Evolutionary conservation across 306 rosid species (phyloP).

Genomic region (Cicer yamashitae): DNA sequence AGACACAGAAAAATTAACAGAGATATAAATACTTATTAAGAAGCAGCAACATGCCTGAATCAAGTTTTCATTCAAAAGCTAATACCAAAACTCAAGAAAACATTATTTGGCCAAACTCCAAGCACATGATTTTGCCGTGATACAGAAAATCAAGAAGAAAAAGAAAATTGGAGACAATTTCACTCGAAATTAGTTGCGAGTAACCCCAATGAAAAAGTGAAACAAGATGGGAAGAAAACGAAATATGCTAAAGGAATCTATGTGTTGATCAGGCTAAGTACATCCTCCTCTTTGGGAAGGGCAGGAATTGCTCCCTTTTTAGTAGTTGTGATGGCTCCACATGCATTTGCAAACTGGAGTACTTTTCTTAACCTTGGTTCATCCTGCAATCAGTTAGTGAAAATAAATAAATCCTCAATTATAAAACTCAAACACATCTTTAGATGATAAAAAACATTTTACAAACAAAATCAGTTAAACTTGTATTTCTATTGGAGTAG

Average conservation of each 20-base stretch:
- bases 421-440: not conserved
- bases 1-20: not conserved
- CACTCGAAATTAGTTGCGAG: slow-evolving; percentile 47
- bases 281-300: slow-evolving; percentile 77
- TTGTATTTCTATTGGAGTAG: not conserved
- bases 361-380: slow-evolving; percentile 67
- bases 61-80: slow-evolving; percentile 36
- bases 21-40: not conserved
- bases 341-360: slow-evolving; percentile 75
- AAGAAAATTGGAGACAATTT: slow-evolving; percentile 37
- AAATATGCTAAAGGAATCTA: slow-evolving; percentile 28
- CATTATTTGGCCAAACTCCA: slow-evolving; percentile 46
- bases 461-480: not conserved
- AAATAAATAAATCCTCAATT: slow-evolving; percentile 5
- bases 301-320: slow-evolving; percentile 93
- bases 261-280: slow-evolving; percentile 52
- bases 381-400: slow-evolving; percentile 55
- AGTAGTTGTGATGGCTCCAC: slow-evolving; percentile 94
- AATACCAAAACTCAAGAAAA: slow-evolving; percentile 30
- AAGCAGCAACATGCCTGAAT: slow-evolving; percentile 8
- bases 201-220: slow-evolving; percentile 32
- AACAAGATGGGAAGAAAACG: not conserved
- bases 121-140: slow-evolving; percentile 28
- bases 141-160: not conserved
- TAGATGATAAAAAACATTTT: not conserved